Conservation (phyloP, 2,329 filamentous ascomycete genomes). For the Fusarium anthophilum region DNA sequence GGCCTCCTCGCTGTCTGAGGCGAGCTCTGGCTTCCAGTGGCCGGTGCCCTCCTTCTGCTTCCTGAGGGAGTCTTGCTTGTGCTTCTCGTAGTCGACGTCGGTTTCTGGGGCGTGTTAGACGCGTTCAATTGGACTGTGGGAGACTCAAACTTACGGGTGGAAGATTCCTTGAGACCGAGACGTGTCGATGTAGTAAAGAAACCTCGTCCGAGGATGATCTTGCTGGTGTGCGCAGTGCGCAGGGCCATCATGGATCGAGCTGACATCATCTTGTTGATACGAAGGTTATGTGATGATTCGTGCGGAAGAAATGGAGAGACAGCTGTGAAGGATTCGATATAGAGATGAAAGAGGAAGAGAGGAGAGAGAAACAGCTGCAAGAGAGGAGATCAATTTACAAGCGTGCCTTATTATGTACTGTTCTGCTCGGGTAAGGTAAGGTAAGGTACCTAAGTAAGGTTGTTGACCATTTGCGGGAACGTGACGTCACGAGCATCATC, state of each 20-base stretch:
- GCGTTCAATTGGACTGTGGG: not conserved
- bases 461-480: slow-evolving; percentile 24
- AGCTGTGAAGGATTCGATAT: not conserved
- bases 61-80: slow-evolving; percentile 68
- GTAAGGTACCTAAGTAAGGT: too few species aligned
- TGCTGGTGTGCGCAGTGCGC: slow-evolving; percentile 33
- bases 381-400: slow-evolving; percentile 1
- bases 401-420: slow-evolving; percentile 25
- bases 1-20: slow-evolving; percentile 81
- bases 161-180: slow-evolving; percentile 51
- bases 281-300: not conserved
- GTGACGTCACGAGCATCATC: slow-evolving; percentile 39
- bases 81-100: slow-evolving; percentile 60
- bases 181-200: slow-evolving; percentile 41
- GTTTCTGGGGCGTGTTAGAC: slow-evolving; percentile 42
- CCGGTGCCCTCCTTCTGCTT: slow-evolving; percentile 77
- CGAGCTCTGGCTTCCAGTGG: slow-evolving; percentile 81
- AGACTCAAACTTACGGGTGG: slow-evolving; percentile 43
- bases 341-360: not conserved
- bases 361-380: not conserved
- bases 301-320: not conserved
- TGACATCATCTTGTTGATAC: slow-evolving; percentile 36
- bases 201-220: slow-evolving; percentile 39
- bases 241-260: slow-evolving; percentile 34
- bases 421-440: not conserved